Evolutionary conservation across 768 basidiomycete species (phyloP).

Genomic region (Boletus reticulatus): DNA sequence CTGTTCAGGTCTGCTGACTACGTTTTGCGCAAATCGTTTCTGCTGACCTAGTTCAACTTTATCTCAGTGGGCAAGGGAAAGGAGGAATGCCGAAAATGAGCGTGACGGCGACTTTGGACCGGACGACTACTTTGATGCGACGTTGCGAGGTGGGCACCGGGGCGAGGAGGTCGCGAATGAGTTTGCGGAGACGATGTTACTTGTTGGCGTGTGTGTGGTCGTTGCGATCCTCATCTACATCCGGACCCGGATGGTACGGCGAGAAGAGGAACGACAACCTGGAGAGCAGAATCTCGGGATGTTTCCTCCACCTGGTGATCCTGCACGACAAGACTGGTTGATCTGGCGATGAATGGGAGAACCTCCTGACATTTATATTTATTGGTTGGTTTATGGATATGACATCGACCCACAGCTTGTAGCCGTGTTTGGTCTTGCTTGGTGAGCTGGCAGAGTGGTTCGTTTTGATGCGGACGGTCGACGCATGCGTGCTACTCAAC

Average conservation of each 20-base stretch:
- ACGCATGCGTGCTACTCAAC: constrained; percentile 1
- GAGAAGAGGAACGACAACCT: constrained; percentile 50
- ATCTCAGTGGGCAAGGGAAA: constrained; percentile 73
- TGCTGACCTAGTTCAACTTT: constrained; percentile 5
- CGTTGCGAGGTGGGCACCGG: constrained; percentile 54
- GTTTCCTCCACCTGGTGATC: constrained; percentile 64
- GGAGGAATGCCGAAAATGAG: constrained; percentile 68
- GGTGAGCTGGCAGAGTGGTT: constrained; percentile 5
- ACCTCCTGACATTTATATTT: constrained; percentile 2
- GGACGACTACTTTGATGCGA: constrained; percentile 80
- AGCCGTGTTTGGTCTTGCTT: constrained; percentile 27
- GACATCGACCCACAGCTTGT: not conserved
- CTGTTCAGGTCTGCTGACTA: constrained; percentile 55
- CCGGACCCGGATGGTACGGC: constrained; percentile 72
- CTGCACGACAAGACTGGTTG: constrained; percentile 64
- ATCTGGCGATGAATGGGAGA: constrained; percentile 39
- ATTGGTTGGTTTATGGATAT: not conserved
- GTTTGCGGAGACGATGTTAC: constrained; percentile 75
- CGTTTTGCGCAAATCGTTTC: not conserved
- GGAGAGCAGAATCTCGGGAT: constrained; percentile 38
- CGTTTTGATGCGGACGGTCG: constrained; percentile 5
- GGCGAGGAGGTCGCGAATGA: constrained; percentile 69
- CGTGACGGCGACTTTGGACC: constrained; percentile 74
- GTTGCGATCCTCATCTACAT: constrained; percentile 77
- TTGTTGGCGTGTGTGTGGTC: constrained; percentile 68